Percentiles rank a stretch among this genome's conserved stretches.
Evolutionary conservation across 176 grass and related monocot species (phyloP).

Genomic region (Paspalum vaginatum): DNA sequence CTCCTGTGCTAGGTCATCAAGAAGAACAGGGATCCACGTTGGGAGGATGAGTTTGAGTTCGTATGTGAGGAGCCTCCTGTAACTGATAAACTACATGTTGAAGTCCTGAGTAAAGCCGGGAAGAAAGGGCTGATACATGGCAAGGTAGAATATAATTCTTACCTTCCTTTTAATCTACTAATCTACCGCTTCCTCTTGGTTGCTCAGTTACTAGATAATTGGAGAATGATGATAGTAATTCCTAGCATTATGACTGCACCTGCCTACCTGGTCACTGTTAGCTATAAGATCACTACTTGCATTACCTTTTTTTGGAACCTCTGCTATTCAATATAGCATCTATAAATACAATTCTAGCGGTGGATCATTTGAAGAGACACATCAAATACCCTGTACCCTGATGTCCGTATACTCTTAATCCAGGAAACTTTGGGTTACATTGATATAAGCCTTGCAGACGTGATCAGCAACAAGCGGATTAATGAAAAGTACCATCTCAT

Average conservation of each 20-base stretch:
- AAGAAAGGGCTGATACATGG: constrained; percentile 76
- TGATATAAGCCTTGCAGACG: constrained; percentile 69
- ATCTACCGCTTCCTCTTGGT: background rate
- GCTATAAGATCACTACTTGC: background rate
- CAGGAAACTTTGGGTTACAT: constrained; percentile 87
- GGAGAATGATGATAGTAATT: background rate
- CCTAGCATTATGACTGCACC: background rate
- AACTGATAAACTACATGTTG: constrained; percentile 83
- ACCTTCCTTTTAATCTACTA: constrained; percentile 2
- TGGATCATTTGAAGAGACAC: background rate
- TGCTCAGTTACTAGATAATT: constrained; percentile 7
- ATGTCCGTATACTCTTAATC: constrained; percentile 30
- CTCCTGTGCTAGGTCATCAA: constrained; percentile 65
- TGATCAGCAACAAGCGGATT: constrained; percentile 82
- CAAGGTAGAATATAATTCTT: constrained; percentile 59
- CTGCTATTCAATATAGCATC: background rate
- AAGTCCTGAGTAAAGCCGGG: constrained; percentile 76
- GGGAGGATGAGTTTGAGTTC: constrained; percentile 84
- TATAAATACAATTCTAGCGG: background rate
- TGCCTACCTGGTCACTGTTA: constrained; percentile 8
- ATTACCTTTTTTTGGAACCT: background rate
- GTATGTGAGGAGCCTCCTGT: constrained; percentile 82
- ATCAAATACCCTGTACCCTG: constrained; percentile 15
- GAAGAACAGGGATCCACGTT: constrained; percentile 94
- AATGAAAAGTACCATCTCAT: constrained; percentile 87